phyloP scores from a whole-genome alignment of 306 rosid species.

The Dalbergia oliveri region DNA sequence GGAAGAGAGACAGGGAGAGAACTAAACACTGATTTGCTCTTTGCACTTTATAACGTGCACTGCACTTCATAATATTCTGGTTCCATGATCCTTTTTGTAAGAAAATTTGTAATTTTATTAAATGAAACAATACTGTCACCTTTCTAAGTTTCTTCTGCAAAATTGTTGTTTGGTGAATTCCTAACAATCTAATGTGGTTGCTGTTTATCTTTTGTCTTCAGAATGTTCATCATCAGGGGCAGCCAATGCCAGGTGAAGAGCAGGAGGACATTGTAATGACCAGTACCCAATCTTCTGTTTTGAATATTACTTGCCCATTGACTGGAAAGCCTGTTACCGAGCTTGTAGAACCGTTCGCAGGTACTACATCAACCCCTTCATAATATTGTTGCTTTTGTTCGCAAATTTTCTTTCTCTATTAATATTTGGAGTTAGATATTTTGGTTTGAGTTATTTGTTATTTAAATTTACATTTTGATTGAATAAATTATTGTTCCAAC shows the following conservation, averaged over 20 bases:
- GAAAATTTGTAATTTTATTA: conserved; percentile 24
- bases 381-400: conserved; percentile 26
- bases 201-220: conserved; percentile 56
- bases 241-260: conserved; percentile 95
- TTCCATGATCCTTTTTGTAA: conserved; percentile 20
- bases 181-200: conserved; percentile 34
- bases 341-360: conserved; percentile 88
- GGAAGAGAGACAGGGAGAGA: not conserved
- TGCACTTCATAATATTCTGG: conserved; percentile 15
- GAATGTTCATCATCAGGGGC: conserved; percentile 92
- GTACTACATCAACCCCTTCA: conserved; percentile 49
- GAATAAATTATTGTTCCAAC: conserved; percentile 27
- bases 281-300: conserved; percentile 71
- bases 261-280: conserved; percentile 94
- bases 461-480: conserved; percentile 19
- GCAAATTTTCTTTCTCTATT: conserved; percentile 11
- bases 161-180: conserved; percentile 22
- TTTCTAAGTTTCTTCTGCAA: conserved; percentile 34
- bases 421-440: conserved; percentile 11
- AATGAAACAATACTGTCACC: conserved; percentile 5
- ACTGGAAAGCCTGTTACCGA: conserved; percentile 83
- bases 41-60: conserved; percentile 10
- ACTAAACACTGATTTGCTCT: conserved; percentile 1
- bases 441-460: not conserved
- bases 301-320: conserved; percentile 79